Base-by-base conservation (phyloP, 2,329 filamentous ascomycete species). In the Colletotrichum tabaci region DNA sequence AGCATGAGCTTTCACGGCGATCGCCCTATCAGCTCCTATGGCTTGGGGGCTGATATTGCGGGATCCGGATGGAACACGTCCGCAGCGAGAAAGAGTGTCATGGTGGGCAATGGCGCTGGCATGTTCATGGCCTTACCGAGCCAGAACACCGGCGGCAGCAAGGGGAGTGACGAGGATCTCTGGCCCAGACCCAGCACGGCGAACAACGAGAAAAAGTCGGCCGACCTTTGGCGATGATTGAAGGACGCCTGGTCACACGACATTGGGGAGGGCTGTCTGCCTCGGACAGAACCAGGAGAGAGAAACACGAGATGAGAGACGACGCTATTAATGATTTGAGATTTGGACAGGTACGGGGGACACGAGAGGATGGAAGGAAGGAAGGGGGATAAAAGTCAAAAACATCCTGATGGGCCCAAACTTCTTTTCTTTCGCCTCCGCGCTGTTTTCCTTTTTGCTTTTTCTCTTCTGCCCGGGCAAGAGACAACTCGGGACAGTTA, bases 21-120 rank as follows among this genome's bases (percentile, higher is more conserved):
- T 76, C 84, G 88, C 46, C 88, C 87, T 42, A 79, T 86, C 66
- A 90, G 88, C 79, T 87, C 85, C 76, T 90, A 89, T 77, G 89
- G 89, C 16, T 83, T 90, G 46, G 85, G 84, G n/a, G 83, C 86
- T 18, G 88, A 89, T 73, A 79, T 87, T 23, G 79, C 84, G 3
- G 82, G 84, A 2, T 76, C 80, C 58, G 86, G 85, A 5, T 89
- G 88, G 86, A 85, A 87, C 67, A 80, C 81, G 5, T 84, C 85
- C 2, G 87, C 87, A 8, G 86, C 87, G 16, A 81, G 89, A 67
- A 84, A 85, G 74, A 90, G 88, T 67, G 80, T 90, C 67, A 83
- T 90, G 74, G 80, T 89, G 50, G 86, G 85, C 26, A 86, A 87
- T 57, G 85, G 86, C 0, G 78, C 82, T 3, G 87, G 87, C 7